These are phyloP conservation scores for Moricandia arvensis DNA, from an alignment of 345 rosid species.

Conservation along the genomic window DNA sequence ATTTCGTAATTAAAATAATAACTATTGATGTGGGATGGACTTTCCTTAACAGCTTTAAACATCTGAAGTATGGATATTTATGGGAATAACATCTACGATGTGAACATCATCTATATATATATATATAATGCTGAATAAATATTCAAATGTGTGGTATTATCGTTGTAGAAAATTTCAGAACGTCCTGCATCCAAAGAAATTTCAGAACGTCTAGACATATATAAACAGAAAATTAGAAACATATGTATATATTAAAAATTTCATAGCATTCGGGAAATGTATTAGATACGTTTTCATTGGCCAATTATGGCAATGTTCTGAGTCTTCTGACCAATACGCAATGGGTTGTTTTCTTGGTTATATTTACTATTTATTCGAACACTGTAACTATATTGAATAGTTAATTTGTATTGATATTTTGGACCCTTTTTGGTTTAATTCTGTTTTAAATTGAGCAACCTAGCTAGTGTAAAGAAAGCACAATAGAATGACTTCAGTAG, in stretches of 20 bases:
- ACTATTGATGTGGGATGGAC: neutral
- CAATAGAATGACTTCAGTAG: conserved; percentile 17
- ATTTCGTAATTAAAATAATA: neutral
- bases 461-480: neutral
- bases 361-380: no score
- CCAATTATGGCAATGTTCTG: no score
- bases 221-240: neutral
- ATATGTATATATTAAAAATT: no score
- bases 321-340: no score
- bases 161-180: neutral
- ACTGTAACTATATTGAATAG: neutral
- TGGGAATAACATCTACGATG: neutral
- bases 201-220: neutral
- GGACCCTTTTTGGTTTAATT: neutral
- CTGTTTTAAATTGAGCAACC: neutral
- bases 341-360: no score
- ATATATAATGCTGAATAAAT: neutral
- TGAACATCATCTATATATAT: neutral
- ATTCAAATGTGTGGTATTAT: neutral
- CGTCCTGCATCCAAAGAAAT: no score
- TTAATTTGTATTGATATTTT: neutral
- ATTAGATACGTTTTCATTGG: no score
- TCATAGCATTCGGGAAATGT: no score
- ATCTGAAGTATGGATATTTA: no score
- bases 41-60: no score